A percentile compares a stretch with the other conserved stretches of the same genome.
These are phyloP conservation scores for Sclerotinia glacialis DNA, from an alignment of 2,329 filamentous ascomycete genomes.

Conservation along the genomic window DNA sequence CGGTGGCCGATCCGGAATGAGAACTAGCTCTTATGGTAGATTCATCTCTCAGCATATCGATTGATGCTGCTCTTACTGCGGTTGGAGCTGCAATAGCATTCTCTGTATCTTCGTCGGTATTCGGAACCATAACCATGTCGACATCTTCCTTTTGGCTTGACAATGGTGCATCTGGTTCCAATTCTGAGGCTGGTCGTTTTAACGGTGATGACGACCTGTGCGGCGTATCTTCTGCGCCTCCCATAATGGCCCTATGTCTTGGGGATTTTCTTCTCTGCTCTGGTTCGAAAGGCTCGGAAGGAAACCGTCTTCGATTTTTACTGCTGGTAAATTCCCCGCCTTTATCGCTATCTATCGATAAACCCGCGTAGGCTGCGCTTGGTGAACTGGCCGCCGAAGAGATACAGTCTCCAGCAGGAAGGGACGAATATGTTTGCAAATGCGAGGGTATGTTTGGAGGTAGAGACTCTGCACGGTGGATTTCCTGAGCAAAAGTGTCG, in stretches of 20 bases:
- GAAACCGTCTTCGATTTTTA: constrained; percentile 37
- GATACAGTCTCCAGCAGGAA: constrained; percentile 49
- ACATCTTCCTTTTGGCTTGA: constrained; percentile 38
- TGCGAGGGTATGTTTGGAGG: constrained; percentile 50
- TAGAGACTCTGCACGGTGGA: constrained; percentile 37
- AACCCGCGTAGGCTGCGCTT: constrained; percentile 54
- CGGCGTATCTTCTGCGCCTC: constrained; percentile 55
- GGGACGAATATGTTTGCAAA: constrained; percentile 44
- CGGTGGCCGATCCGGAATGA: neutral
- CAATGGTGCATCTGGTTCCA: constrained; percentile 33
- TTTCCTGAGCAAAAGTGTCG: constrained; percentile 32
- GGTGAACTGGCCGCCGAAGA: constrained; percentile 59
- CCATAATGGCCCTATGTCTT: constrained; percentile 55
- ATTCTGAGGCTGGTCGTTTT: constrained; percentile 56
- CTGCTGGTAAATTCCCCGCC: constrained; percentile 39
- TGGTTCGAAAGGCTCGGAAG: constrained; percentile 37
- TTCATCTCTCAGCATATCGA: constrained; percentile 33
- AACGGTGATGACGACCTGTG: constrained; percentile 63
- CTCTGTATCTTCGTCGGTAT: constrained; percentile 21
- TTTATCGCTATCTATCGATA: constrained; percentile 56
- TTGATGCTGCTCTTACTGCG: constrained; percentile 27
- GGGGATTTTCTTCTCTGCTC: constrained; percentile 49
- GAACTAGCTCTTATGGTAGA: constrained; percentile 11
- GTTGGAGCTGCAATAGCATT: constrained; percentile 19
- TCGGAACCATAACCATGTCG: constrained; percentile 36